These are phyloP conservation scores for Dictyostelium firmibasis DNA, from an alignment of 78 protist species.

Conservation along the genomic window DNA sequence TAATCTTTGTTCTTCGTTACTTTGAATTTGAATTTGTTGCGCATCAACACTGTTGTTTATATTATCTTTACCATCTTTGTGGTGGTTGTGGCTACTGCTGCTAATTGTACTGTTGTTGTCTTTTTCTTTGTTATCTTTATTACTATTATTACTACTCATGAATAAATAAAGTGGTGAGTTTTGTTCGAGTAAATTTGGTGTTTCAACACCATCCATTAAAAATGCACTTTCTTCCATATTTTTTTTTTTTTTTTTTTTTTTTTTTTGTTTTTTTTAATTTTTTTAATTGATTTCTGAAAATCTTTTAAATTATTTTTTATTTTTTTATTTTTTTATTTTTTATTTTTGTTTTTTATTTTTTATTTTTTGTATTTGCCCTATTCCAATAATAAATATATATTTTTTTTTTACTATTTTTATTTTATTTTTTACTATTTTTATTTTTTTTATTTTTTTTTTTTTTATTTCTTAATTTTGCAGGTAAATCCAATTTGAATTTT, in stretches of 20 bases:
- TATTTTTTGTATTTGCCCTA: neutral
- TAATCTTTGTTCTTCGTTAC: neutral
- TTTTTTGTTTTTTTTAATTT: neutral
- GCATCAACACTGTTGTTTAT: neutral
- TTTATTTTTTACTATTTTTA: too few relatives aligned
- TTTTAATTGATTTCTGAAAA: neutral
- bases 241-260: neutral
- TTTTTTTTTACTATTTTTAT: too few relatives aligned
- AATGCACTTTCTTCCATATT: neutral
- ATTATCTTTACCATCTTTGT: neutral
- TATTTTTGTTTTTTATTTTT: too few relatives aligned
- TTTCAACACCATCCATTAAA: neutral
- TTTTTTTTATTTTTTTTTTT: too few relatives aligned
- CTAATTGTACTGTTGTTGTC: neutral
- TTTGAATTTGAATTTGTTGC: neutral
- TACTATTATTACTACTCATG: too few relatives aligned
- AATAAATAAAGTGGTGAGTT: conserved; percentile 1
- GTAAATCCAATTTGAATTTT: too few relatives aligned
- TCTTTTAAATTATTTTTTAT: neutral
- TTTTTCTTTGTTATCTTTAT: neutral
- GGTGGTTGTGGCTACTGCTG: too few relatives aligned
- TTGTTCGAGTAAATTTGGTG: neutral
- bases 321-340: too few relatives aligned
- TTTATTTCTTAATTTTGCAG: too few relatives aligned
- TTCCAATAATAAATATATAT: too few relatives aligned